Evolutionary conservation across 225 moss, liverwort and hornwort genomes (phyloP).

Genomic region (Polytrichum commune): DNA sequence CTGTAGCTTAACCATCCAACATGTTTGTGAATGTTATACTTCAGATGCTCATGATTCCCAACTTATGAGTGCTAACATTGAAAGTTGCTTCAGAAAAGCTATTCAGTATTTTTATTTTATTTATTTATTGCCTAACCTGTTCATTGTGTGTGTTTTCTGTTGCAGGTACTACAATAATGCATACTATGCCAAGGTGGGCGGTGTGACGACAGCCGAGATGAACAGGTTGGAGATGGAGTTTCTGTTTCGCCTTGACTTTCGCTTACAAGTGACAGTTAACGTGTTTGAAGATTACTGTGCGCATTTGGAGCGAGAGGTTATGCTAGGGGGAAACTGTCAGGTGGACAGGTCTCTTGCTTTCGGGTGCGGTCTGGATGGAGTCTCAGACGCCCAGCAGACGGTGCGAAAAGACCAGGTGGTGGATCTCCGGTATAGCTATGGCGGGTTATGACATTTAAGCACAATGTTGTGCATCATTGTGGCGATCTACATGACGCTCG

Average conservation of each 20-base stretch:
- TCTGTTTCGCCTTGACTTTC: conserved; percentile 50
- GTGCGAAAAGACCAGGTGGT: conserved; percentile 34
- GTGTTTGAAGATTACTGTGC: conserved; percentile 53
- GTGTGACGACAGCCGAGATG: conserved; percentile 56
- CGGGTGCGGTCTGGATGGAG: conserved; percentile 41
- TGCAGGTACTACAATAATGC: conserved; percentile 64
- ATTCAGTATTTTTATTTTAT: too few relatives aligned
- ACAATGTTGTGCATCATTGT: conserved; percentile 2
- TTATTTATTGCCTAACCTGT: too few relatives aligned
- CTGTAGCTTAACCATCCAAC: too few relatives aligned
- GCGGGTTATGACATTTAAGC: conserved; percentile 33
- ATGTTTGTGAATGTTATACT: too few relatives aligned
- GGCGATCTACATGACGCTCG: background rate
- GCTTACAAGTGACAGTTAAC: conserved; percentile 47
- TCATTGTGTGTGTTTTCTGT: background rate
- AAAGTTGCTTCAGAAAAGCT: too few relatives aligned
- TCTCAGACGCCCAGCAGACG: conserved; percentile 18
- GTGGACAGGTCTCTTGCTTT: conserved; percentile 39
- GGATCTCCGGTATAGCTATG: conserved; percentile 48
- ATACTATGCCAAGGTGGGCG: conserved; percentile 56
- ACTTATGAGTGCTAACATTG: too few relatives aligned
- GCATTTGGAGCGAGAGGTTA: conserved; percentile 47
- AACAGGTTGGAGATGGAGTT: conserved; percentile 54
- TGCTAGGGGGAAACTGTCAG: conserved; percentile 27
- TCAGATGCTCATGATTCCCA: too few relatives aligned